phyloP scores from a whole-genome alignment of 2,329 filamentous ascomycete genomes.

The Beauveria bassiana region DNA sequence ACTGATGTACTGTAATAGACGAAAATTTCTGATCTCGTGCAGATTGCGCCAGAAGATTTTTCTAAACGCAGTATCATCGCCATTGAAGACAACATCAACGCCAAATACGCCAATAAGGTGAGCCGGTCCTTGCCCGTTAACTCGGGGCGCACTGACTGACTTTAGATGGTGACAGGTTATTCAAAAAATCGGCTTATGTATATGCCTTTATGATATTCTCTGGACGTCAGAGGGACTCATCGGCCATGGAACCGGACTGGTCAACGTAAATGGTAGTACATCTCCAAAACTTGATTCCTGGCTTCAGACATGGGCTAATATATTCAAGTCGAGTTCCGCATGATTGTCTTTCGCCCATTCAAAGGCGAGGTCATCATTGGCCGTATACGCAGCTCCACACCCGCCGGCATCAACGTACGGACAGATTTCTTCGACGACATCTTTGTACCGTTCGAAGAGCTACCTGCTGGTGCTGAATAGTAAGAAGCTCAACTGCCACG shows the following conservation, averaged over 20 bases:
- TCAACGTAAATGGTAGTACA: conserved; percentile 78
- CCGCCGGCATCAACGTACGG: conserved; percentile 67
- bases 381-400: conserved; percentile 67
- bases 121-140: background rate
- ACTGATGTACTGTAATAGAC: conserved; percentile 49
- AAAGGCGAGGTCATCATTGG: conserved; percentile 88
- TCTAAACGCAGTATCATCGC: conserved; percentile 72
- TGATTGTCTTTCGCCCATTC: conserved; percentile 92
- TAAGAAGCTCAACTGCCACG: conserved; percentile 32
- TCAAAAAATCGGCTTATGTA: conserved; percentile 87
- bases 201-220: conserved; percentile 86
- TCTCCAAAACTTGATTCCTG: background rate
- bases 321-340: conserved; percentile 67
- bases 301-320: background rate
- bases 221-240: conserved; percentile 89
- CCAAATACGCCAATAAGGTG: conserved; percentile 92
- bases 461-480: conserved; percentile 73
- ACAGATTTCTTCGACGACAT: conserved; percentile 95
- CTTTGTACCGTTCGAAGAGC: conserved; percentile 64
- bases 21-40: conserved; percentile 88
- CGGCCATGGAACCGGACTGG: conserved; percentile 82
- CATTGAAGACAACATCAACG: conserved; percentile 94
- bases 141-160: background rate
- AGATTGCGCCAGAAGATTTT: conserved; percentile 85
- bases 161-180: conserved; percentile 51